Evolutionary conservation across 179 eudicot genomes (phyloP).

Genomic region (Carnegiea gigantea): DNA sequence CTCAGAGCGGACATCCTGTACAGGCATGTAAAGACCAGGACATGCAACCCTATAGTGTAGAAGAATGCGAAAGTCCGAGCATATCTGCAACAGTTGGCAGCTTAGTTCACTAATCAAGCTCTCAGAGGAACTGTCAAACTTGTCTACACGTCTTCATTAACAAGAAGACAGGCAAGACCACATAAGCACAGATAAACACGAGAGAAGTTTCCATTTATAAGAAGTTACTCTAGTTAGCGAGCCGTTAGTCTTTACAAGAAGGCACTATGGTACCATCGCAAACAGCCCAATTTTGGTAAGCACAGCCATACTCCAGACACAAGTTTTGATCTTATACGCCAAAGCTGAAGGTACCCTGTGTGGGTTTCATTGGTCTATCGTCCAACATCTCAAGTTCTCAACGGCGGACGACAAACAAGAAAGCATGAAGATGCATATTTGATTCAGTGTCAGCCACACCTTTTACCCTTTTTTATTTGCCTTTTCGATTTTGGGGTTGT

Average conservation of each 20-base stretch:
- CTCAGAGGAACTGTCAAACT: not conserved
- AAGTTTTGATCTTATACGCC: no score
- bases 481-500: no score
- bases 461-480: no score
- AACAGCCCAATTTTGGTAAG: no score
- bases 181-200: not conserved
- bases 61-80: constrained; percentile 97
- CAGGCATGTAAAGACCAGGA: constrained; percentile 87
- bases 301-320: not conserved
- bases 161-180: not conserved
- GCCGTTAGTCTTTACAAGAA: no score
- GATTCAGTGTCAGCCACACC: no score
- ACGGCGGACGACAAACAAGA: no score
- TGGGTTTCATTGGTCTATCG: no score
- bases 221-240: not conserved
- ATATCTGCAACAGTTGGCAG: constrained; percentile 48
- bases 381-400: no score
- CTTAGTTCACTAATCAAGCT: not conserved
- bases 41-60: constrained; percentile 95
- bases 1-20: constrained; percentile 97
- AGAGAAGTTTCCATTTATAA: not conserved
- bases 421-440: no score
- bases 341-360: no score
- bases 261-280: no score
- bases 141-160: not conserved